Percentiles rank a stretch among this genome's conserved stretches.
phyloP scores from a whole-genome alignment of 495 filamentous ascomycete genomes.

The Penicillium manginii region DNA sequence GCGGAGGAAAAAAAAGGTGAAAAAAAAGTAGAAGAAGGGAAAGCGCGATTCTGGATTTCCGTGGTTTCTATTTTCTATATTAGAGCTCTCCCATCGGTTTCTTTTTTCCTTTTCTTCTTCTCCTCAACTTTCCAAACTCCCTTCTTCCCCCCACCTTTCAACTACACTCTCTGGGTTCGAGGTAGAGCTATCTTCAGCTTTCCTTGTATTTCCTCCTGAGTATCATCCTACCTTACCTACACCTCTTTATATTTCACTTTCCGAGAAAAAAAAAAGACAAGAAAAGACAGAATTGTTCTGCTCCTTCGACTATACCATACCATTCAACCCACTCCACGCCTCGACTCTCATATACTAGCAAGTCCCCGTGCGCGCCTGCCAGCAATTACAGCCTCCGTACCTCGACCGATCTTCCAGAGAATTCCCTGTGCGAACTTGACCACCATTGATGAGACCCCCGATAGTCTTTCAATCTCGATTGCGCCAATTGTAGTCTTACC shows the following conservation, averaged over 20 bases:
- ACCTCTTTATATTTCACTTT: neutral
- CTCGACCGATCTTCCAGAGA: slow-evolving; percentile 1
- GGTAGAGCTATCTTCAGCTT: slow-evolving; percentile 25
- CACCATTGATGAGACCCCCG: slow-evolving; percentile 4
- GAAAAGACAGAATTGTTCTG: slow-evolving; percentile 17
- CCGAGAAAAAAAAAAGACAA: slow-evolving; percentile 9
- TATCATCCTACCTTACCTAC: neutral
- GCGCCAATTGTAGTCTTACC: slow-evolving; percentile 27
- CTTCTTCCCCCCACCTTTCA: neutral
- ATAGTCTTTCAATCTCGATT: slow-evolving; percentile 4
- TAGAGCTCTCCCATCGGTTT: slow-evolving; percentile 10
- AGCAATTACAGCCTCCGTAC: slow-evolving; percentile 2
- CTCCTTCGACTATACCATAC: neutral
- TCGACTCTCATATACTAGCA: slow-evolving; percentile 21
- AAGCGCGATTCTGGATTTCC: slow-evolving; percentile 2
- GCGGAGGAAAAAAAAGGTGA: slow-evolving; percentile 3
- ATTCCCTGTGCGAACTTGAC: slow-evolving; percentile 8
- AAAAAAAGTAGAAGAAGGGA: slow-evolving; percentile 9
- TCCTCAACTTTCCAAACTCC: slow-evolving; percentile 4
- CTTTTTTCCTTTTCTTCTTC: slow-evolving; percentile 4
- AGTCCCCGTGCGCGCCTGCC: neutral
- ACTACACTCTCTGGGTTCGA: slow-evolving; percentile 7
- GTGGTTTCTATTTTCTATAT: slow-evolving; percentile 7
- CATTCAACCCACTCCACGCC: slow-evolving; percentile 1
- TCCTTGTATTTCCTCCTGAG: neutral